Evolutionary conservation across 1,139 yeast species (phyloP), one percentile per base, ranked within the genome.

Genomic region (Arxiozyma slooffiae): DNA sequence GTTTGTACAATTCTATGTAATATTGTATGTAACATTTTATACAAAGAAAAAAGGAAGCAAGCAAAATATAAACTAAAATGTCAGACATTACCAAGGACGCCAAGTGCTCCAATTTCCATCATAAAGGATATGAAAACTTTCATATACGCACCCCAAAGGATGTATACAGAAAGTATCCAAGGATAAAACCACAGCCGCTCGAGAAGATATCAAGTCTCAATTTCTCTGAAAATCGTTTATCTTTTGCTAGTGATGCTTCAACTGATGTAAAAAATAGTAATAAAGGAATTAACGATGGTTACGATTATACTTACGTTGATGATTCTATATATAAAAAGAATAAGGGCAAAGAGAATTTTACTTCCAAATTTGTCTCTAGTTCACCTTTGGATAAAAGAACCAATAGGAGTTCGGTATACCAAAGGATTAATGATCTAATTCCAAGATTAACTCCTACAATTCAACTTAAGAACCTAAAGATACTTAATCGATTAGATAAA

Each of bases 351-450:
- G 38, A 21, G 6, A 34, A 47, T 11, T 20, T 17, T 20, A 51
- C 50, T 30, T 30, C 36, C 7, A 56, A 53, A 44, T 63, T 68
- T 67, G 57, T 50, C 34, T 63, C 63, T 52, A 60, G 57, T 22
- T 64, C 68, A 3, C 68, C 68, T 4, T 50, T 64, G 16, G 62
- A 68, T 6, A 57, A 59, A 48, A 63, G 68, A 68, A 63, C 64
- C 48, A 48, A 63, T 22, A 57, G 65, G 39, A 60, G 60, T 24
- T 61, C 68, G 1, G 54, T 61, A 1, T 63, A 63, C 46, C 49
- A 62, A 1, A 56, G 54, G 38, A 59, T 55, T 40, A 51, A 46
- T 14, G 47, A 24, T 5, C 3, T 24, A 20, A 30, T 38, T 3
- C 39, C 52, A 5, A 47, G 18, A 24, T 23, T 50, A n/a, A 53